These are phyloP conservation scores for Paramecium sexaurelia DNA, from an alignment of 73 alveolate species.

Conservation along the genomic window DNA sequence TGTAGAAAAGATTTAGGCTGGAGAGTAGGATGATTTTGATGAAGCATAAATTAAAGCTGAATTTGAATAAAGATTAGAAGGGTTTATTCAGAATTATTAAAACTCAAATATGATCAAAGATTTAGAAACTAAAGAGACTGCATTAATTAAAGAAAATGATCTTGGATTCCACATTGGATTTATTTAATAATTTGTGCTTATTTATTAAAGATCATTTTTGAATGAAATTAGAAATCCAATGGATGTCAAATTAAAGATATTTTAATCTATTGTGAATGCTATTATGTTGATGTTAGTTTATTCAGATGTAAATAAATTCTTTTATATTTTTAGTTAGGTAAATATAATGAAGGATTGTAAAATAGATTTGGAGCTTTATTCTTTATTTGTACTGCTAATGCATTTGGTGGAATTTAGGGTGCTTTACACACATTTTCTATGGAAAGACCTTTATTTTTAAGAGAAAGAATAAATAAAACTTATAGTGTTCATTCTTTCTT, in stretches of 20 bases:
- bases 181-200: slow-evolving; percentile 37
- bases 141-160: slow-evolving; percentile 53
- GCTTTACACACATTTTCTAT: slow-evolving; percentile 68
- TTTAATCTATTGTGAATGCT: slow-evolving; percentile 69
- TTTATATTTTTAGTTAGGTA: background rate
- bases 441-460: slow-evolving; percentile 79
- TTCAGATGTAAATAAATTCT: background rate
- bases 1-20: slow-evolving; percentile 60
- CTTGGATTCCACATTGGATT: slow-evolving; percentile 60
- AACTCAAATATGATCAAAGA: slow-evolving; percentile 31
- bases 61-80: slow-evolving; percentile 54
- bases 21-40: slow-evolving; percentile 54
- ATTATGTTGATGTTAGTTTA: slow-evolving; percentile 69
- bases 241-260: slow-evolving; percentile 63
- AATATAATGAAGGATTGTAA: slow-evolving; percentile 53
- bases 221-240: slow-evolving; percentile 72
- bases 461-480: slow-evolving; percentile 73
- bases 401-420: slow-evolving; percentile 62
- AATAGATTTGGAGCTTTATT: slow-evolving; percentile 69
- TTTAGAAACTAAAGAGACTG: slow-evolving; percentile 38
- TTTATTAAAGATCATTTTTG: slow-evolving; percentile 54
- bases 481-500: slow-evolving; percentile 72
- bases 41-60: slow-evolving; percentile 49
- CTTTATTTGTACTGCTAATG: slow-evolving; percentile 62
- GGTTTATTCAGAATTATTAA: background rate